Base-by-base conservation (phyloP, 2,329 filamentous ascomycete species). In the Colletotrichum lini region DNA sequence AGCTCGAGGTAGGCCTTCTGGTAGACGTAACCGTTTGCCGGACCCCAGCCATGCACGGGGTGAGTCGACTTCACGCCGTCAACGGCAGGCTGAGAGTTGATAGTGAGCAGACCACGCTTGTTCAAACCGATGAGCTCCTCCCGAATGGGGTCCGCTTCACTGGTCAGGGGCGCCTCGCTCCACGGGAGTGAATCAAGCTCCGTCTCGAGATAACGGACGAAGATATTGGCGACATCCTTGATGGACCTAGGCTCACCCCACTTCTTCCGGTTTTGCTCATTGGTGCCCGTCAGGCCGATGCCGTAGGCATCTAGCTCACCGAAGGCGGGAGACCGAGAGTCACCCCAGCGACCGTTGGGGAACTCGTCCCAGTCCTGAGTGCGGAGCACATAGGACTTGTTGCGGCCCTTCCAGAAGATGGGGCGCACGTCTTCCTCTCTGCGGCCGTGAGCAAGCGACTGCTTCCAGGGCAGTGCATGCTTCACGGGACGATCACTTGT, bases 311-410 rank as follows among this genome's bases (percentile, higher is more conserved):
- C 96, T 63, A 98, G 86, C 82, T 98, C 95, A 78, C 96, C 96
- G 78, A 98, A 99, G 61, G 96, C 96, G 72, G 96, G 96, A 70
- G 96, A 98, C 74, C 96, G 90, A 63, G 95, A 96, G 82, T 99
- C 96, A 83, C 96, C 97, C 96, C 96, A 99, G 82, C 96, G 93
- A 57, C 96, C 96, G 86, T 99, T 99, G 67, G 96, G 96, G 77
- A 98, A 99, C 81, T 99, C 96, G 78, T 99, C 96, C 96, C 96
- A 99, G 76, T 98, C 96, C 80, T 98, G 95, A 0, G 96, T 99
- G 66, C 96, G 94, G 67, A 94, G 91, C 66, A 99, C 92, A 78
- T 99, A 99, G 4, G 95, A 98, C 79, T 96, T 95, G 83, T 97
- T 96, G 70, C 96, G 91, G 84, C 98, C 98, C 77, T 96, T 92